Evolutionary conservation across 2,329 filamentous ascomycete species (phyloP), one percentile per base, ranked within the genome.

Genomic region (Penicillium nordicum): DNA sequence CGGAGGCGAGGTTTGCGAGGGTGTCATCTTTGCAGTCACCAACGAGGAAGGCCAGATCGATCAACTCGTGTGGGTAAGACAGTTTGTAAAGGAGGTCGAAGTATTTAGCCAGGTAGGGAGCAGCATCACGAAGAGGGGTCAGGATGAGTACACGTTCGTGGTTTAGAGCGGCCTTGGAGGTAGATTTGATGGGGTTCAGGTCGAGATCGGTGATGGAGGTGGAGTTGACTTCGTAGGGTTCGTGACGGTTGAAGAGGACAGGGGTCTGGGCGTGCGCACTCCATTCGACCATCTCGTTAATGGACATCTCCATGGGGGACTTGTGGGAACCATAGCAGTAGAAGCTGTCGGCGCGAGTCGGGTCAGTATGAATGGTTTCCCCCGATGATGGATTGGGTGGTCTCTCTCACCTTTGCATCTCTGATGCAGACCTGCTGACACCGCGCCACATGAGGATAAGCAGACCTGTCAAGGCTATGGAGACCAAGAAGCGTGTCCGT

Each of bases 261-360:
- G 94, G 94, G 4, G 94, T 97, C 67, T 92, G 87, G 61, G 94
- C 80, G 71, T 96, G 92, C 56, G 86, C 86, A 64, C 89, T 88
- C 94, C 94, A 99, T 63, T 90, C 84, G 60, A 87, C 87, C 74
- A 93, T 88, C 72, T 99, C 94, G 72, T 97, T 97, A 54, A 88
- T 79, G 41, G 89, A 85, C 91, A 99, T 96, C 63, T 94, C 86
- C 86, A 96, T 95, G 51, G 94, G 94, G n/a, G 94, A 85, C 79
- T 95, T 97, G 25, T 88, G 85, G 14, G 94, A 93, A 12, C 94
- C 94, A 84, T 92, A 97, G 80, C 94, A 99, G 78, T 96, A 96
- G 77, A 96, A 97, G 77, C 93, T 97, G 48, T 36, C 45, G 27
- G n/a, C 11, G 9, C 25, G 25, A 40, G 41, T 42, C 45, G 42